Evolutionary conservation across 1,284 basidiomycete genomes (phyloP).

Genomic region (Apiotrichum gamsii): DNA sequence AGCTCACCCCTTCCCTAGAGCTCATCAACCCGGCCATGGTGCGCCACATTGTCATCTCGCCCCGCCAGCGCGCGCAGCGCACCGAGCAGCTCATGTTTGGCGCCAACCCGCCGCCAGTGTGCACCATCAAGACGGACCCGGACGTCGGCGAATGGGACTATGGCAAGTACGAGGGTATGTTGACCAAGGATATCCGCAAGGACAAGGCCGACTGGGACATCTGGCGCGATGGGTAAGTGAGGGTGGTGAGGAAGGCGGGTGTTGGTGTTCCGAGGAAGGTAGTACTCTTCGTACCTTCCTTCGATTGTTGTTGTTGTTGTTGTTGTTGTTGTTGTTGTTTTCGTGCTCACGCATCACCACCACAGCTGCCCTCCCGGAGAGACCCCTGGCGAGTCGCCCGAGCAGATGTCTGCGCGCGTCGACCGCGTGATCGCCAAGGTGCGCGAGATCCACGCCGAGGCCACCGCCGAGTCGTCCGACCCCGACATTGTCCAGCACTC

Average conservation of each 20-base stretch:
- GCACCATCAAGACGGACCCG: slow-evolving; percentile 34
- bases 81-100: slow-evolving; percentile 67
- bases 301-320: no score
- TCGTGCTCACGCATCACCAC: no score
- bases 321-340: no score
- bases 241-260: no score
- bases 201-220: slow-evolving; percentile 66
- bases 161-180: slow-evolving; percentile 79
- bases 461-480: slow-evolving; percentile 5
- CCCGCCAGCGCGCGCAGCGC: slow-evolving; percentile 70
- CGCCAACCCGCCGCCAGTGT: slow-evolving; percentile 28
- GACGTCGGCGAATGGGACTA: slow-evolving; percentile 73
- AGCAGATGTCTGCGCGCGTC: slow-evolving; percentile 70
- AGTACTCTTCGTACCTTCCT: no score
- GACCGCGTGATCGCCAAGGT: slow-evolving; percentile 70
- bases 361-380: slow-evolving; percentile 61
- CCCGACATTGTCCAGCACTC: slow-evolving; percentile 33
- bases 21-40: slow-evolving; percentile 72
- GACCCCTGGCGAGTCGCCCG: slow-evolving; percentile 67
- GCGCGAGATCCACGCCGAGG: slow-evolving; percentile 65
- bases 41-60: slow-evolving; percentile 72
- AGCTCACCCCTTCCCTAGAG: slow-evolving; percentile 49
- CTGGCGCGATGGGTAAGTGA: slow-evolving; percentile 68
- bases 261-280: no score
- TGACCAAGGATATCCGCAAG: slow-evolving; percentile 65